phyloP scores from a whole-genome alignment of 208 protist species.

The Trichomonas gallinae region DNA sequence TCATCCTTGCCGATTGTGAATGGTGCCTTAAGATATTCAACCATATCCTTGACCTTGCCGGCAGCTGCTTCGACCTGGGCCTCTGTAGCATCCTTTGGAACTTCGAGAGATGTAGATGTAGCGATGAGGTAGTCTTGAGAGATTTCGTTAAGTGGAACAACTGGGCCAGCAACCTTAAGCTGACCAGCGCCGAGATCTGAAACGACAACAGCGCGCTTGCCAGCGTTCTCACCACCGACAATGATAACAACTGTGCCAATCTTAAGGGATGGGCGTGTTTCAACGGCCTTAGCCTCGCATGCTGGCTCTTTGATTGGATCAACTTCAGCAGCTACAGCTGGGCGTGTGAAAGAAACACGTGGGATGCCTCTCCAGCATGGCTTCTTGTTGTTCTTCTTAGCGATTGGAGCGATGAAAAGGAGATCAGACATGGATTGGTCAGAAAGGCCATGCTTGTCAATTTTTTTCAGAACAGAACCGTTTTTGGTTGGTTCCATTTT shows the following conservation, averaged over 20 bases:
- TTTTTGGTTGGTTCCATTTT: no score
- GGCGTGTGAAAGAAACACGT: slow-evolving; percentile 1
- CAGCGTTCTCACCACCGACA: background rate
- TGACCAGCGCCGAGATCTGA: background rate
- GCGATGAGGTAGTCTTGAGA: background rate
- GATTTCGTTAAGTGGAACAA: background rate
- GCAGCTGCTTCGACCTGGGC: background rate
- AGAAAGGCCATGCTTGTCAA: background rate
- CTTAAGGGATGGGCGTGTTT: background rate
- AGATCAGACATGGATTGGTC: background rate
- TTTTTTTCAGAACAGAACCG: background rate
- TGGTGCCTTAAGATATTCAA: background rate
- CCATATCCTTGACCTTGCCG: background rate
- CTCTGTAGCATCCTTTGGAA: background rate
- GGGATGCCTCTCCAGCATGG: background rate
- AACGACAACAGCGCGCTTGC: background rate
- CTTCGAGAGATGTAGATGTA: background rate
- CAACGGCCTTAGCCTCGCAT: background rate
- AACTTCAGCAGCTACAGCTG: background rate
- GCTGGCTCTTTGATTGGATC: background rate
- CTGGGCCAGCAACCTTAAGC: background rate
- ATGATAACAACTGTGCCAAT: background rate
- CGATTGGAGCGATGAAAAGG: background rate
- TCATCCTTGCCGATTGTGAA: background rate
- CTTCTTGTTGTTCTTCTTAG: background rate